These are phyloP conservation scores for Kwoniella newhampshirensis DNA, from an alignment of 768 basidiomycete species.

Conservation along the genomic window DNA sequence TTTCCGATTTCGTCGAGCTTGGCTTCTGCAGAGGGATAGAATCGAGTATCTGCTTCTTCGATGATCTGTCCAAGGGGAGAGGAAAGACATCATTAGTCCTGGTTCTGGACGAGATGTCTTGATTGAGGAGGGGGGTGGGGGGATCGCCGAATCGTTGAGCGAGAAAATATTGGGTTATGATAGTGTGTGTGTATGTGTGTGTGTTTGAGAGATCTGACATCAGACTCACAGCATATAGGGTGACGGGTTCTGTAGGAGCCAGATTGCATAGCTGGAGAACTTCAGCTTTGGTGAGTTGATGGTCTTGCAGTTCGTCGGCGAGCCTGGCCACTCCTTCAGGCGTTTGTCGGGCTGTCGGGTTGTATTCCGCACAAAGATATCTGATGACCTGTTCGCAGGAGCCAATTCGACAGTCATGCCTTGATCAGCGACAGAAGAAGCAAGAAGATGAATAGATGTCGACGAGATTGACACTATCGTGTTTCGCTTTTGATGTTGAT, in stretches of 20 bases:
- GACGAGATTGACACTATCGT: too few relatives aligned
- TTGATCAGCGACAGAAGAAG: too few relatives aligned
- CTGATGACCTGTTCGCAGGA: conserved; percentile 67
- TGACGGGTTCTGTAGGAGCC: conserved; percentile 74
- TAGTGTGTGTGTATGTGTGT: not conserved
- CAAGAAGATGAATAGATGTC: too few relatives aligned
- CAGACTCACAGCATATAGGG: conserved; percentile 76
- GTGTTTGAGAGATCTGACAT: too few relatives aligned
- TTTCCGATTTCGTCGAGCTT: conserved; percentile 59
- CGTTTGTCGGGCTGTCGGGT: conserved; percentile 68
- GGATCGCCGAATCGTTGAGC: not conserved
- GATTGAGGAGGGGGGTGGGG: not conserved
- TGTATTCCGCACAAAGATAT: conserved; percentile 73
- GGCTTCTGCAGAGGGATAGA: conserved; percentile 66
- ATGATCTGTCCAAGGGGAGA: conserved; percentile 65
- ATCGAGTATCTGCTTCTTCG: conserved; percentile 83
- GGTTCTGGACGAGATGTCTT: not conserved
- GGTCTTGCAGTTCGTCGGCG: conserved; percentile 66
- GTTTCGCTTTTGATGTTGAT: too few relatives aligned
- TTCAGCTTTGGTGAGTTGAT: conserved; percentile 81
- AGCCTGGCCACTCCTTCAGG: conserved; percentile 66
- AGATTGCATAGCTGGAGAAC: conserved; percentile 90
- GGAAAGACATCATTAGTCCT: conserved; percentile 1
- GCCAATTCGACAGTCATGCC: too few relatives aligned
- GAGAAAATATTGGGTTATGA: not conserved